Evolutionary conservation across 1,284 basidiomycete genomes (phyloP), one percentile per base, ranked within the genome.

Genomic region (Trametes sp.): DNA sequence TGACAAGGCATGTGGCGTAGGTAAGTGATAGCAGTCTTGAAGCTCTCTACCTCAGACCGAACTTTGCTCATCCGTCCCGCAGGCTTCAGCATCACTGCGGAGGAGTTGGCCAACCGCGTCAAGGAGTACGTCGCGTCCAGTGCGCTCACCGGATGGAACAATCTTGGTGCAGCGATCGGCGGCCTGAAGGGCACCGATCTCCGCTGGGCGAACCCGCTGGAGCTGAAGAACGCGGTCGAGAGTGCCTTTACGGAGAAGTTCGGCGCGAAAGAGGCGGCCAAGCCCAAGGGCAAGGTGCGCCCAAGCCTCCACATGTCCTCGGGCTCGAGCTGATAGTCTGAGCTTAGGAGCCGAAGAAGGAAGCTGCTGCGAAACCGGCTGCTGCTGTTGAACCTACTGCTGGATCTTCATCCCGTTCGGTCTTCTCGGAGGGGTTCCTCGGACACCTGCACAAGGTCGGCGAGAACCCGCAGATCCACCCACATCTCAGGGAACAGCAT

Each of bases 381-480:
- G 70, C 81, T 1, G 74, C 82, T 33, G 65, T 73, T 5, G 77
- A 79, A 48, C 72, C 80, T 4, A 68, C 76, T 4, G 64, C 69
- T 26, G 70, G 80, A 2, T 75, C 81, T 9, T 73, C 80, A 21
- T 76, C 84, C 29, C 89, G 86, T 67, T 82, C 88, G 9, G 94
- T 98, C 57, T 99, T 99, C 75, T 88, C 93, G 65, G 95, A 98
- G 74, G 98, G 98, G 14, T 98, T 98, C 82, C 86, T 99, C 19
- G 95, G 95, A 5, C 84, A 87, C 63, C 89, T 99, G 44, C 96
- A 99, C 77, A 95, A 93, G 73, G 94, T 95, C 10, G 98, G 98
- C 54, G 96, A 86, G 72, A 99, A 98, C 78, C 91, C 94, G 36
- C 98, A 99, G 78, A 86, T 92, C 57, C 84, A 90, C 65, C 84